phyloP scores from a whole-genome alignment of 2,329 filamentous ascomycete genomes.

The Daldinia sp. region DNA sequence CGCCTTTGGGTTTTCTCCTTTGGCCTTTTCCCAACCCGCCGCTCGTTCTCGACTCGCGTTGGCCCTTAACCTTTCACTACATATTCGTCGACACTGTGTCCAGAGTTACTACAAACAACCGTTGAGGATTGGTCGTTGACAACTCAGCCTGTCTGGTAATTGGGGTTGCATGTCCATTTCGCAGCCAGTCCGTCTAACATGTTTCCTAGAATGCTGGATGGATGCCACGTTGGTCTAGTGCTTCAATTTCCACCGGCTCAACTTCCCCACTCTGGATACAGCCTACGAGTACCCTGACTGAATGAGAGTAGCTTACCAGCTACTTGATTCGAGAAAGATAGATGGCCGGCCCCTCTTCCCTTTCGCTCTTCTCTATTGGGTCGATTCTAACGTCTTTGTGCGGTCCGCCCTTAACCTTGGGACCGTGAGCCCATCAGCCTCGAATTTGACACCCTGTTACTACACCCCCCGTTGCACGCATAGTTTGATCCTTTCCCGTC shows the following conservation, averaged over 20 bases:
- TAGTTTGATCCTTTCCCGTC: constrained; percentile 50
- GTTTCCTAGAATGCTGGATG: constrained; percentile 48
- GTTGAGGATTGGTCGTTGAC: constrained; percentile 49
- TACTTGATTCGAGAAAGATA: constrained; percentile 46
- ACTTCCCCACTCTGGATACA: constrained; percentile 49
- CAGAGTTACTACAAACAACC: constrained; percentile 47
- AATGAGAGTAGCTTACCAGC: constrained; percentile 44
- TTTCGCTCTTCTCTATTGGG: constrained; percentile 44
- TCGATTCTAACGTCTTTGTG: constrained; percentile 37
- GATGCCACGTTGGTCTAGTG: constrained; percentile 53
- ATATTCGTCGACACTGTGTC: constrained; percentile 48
- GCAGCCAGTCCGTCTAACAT: constrained; percentile 48
- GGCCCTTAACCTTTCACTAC: constrained; percentile 46
- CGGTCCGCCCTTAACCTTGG: constrained; percentile 38
- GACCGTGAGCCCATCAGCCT: constrained; percentile 48
- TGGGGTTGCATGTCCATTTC: constrained; percentile 53
- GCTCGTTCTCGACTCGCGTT: constrained; percentile 43
- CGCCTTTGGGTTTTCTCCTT: constrained; percentile 34
- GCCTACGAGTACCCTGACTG: constrained; percentile 49
- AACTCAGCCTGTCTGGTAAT: constrained; percentile 50
- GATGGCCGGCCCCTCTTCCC: constrained; percentile 33
- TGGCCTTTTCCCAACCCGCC: constrained; percentile 33
- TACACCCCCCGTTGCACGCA: constrained; percentile 47
- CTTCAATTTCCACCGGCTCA: constrained; percentile 48
- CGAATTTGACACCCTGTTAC: constrained; percentile 45